These are phyloP conservation scores for Striga asiatica DNA, from an alignment of 257 asterid genomes.

Conservation along the genomic window DNA sequence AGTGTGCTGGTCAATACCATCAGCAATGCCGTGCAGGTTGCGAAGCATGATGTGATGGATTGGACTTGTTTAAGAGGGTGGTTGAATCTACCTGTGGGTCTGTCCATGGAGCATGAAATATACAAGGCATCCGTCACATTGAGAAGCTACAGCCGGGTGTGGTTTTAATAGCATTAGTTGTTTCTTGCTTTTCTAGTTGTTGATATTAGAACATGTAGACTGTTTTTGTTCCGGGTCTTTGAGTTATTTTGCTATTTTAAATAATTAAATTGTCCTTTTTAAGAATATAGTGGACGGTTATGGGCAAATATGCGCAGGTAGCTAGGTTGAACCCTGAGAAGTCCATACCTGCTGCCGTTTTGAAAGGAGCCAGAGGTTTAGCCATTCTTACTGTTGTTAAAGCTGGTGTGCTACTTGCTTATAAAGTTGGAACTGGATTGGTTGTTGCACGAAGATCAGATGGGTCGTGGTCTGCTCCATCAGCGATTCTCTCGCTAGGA, in stretches of 20 bases:
- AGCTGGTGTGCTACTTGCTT: conserved; percentile 74
- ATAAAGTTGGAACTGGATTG: conserved; percentile 92
- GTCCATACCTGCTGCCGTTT: conserved; percentile 75
- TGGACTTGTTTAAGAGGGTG: conserved; percentile 97
- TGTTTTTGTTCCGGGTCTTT: neutral
- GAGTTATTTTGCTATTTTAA: neutral
- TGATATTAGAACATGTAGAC: neutral
- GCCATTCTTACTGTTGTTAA: conserved; percentile 91
- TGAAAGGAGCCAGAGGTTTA: conserved; percentile 89
- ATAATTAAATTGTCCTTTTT: neutral
- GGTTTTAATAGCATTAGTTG: neutral
- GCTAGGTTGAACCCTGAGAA: conserved; percentile 91
- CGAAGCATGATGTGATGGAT: conserved; percentile 96
- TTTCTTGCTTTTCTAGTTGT: neutral
- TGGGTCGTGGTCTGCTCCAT: conserved; percentile 99
- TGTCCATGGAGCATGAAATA: conserved; percentile 94
- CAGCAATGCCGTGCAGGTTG: conserved; percentile 82
- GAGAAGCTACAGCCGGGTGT: conserved; percentile 73
- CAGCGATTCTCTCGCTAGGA: conserved; percentile 85
- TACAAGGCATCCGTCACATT: conserved; percentile 72
- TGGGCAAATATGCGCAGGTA: conserved; percentile 60
- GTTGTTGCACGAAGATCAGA: conserved; percentile 85
- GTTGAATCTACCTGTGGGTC: conserved; percentile 94
- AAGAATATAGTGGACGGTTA: too few relatives aligned
- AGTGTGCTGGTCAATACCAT: conserved; percentile 72